Base-by-base conservation (phyloP, 106 monocot genomes). In the Allium sativum region DNA sequence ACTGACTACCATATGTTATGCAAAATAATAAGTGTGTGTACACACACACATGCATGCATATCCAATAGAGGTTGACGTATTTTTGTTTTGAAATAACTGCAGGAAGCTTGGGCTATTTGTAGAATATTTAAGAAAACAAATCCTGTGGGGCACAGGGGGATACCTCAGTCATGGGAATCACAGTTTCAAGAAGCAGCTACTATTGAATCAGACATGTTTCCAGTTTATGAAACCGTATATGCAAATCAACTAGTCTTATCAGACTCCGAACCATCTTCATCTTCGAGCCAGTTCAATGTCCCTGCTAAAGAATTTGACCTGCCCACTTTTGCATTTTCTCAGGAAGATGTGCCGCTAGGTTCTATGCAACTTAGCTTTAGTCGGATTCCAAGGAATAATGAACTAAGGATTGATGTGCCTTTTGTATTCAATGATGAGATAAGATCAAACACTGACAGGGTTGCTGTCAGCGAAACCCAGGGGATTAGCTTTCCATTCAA, bases 41-140 rank as follows among this genome's bases (percentile, higher is more conserved):
- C n/a, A n/a, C n/a, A n/a, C n/a, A n/a, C n/a, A 31, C 31, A 31
- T 31, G 1, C 5, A 2, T 31, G n/a, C 5, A 31, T 31, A 5
- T 1, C 31, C 31, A 31, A 1, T 2, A 31, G 31, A 31, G 5
- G 31, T 31, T 31, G 31, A 31, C 31, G 5, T 31, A 31, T 31
- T 31, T 31, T 31, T 2, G 31, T 31, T 31, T 31, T 31, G 31
- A 31, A 31, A 31, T 31, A 48, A 51, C 10, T 41, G 22, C 80
- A 80, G 84, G 84, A 84, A 18, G 62, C 80, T 41, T 84, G 84
- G 84, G 84, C 84, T 8, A 84, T 84, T 18, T 84, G 84, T 60
- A 73, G 80, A 52, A 79, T 84, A 69, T 84, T 84, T 68, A 80
- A 79, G 76, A 84, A 84, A 58, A 73, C 73, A 7, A 77, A 63